Percentiles rank a stretch among this genome's conserved stretches.
Conservation (phyloP, 192 early-diverging fungal species). For the Linnemannia schmuckeri region DNA sequence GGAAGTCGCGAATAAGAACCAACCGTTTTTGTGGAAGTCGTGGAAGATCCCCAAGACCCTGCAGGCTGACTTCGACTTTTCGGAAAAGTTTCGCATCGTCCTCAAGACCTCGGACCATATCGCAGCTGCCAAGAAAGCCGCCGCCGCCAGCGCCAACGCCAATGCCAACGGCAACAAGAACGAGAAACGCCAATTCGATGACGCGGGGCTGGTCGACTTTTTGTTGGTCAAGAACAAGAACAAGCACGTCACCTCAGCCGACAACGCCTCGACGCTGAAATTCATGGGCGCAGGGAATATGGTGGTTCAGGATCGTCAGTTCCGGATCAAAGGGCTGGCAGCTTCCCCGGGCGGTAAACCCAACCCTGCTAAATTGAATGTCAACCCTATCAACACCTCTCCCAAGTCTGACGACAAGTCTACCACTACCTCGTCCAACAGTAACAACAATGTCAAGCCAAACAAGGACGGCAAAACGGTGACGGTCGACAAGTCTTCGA, state of each 20-base stretch:
- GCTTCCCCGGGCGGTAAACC: slow-evolving; percentile 29
- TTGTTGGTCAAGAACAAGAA: slow-evolving; percentile 9
- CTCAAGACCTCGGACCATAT: slow-evolving; percentile 23
- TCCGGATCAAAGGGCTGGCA: slow-evolving; percentile 27
- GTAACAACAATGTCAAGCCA: not conserved
- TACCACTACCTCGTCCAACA: not conserved
- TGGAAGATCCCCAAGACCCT: slow-evolving; percentile 35
- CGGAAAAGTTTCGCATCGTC: slow-evolving; percentile 40
- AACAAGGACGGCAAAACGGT: not conserved
- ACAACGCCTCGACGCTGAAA: not conserved
- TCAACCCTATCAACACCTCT: slow-evolving; percentile 7
- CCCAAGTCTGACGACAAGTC: not conserved
- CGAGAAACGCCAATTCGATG: not conserved
- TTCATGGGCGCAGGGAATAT: not conserved
- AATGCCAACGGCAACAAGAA: not conserved
- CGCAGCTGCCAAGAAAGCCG: not conserved
- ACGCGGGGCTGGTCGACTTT: not conserved
- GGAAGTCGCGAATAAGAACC: not conserved
- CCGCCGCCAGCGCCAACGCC: not conserved
- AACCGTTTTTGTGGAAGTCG: slow-evolving; percentile 37
- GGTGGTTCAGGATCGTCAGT: slow-evolving; percentile 42
- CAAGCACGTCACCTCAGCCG: not conserved
- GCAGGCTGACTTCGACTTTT: slow-evolving; percentile 32
- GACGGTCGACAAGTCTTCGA: not conserved
- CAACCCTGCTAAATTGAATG: slow-evolving; percentile 30